These are phyloP conservation scores for Brassica cretica DNA, from an alignment of 345 rosid species.

Conservation along the genomic window DNA sequence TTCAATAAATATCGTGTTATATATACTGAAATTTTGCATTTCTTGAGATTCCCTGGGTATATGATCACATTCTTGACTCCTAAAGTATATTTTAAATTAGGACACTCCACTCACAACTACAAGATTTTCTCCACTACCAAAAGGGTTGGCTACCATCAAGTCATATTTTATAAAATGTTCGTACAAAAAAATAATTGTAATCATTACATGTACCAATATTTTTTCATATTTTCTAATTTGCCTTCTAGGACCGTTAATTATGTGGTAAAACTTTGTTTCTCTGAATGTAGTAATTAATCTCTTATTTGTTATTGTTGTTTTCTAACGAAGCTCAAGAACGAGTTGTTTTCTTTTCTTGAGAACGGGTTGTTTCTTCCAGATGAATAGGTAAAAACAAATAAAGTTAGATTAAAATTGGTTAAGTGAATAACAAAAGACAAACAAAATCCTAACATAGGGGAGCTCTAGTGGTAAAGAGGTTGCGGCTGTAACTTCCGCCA, in stretches of 20 bases:
- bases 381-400: not conserved
- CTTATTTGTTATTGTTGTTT: not conserved
- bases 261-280: not conserved
- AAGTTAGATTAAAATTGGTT: not conserved
- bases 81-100: constrained; percentile 13
- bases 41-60: constrained; percentile 23
- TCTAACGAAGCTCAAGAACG: not conserved
- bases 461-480: no score
- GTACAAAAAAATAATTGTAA: constrained; percentile 19
- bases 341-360: not conserved
- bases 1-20: constrained; percentile 7
- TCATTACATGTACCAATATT: constrained; percentile 9
- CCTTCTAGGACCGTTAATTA: constrained; percentile 13
- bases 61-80: constrained; percentile 31
- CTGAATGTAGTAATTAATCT: not conserved
- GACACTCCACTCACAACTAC: constrained; percentile 20
- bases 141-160: constrained; percentile 34
- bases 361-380: not conserved
- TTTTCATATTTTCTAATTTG: not conserved
- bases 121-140: constrained; percentile 36
- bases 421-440: not conserved
- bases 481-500: no score
- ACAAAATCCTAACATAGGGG: not conserved
- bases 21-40: not conserved
- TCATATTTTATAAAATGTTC: constrained; percentile 25